A percentile compares a stretch with the other conserved stretches of the same genome.
Evolutionary conservation across 805 yeast species (phyloP).

Genomic region (Starmera caribaea): DNA sequence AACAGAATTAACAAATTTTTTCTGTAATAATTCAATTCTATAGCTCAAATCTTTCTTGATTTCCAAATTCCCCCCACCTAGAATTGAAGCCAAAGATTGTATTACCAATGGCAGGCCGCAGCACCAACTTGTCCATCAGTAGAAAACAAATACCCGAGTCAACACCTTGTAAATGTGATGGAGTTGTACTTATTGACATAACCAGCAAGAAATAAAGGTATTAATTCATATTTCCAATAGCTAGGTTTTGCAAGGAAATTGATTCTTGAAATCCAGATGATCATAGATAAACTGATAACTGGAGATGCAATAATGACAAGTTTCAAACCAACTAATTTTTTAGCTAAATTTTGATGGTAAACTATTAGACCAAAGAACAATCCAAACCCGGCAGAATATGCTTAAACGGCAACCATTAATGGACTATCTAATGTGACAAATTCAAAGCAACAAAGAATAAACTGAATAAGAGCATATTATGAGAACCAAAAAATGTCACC

Average conservation of each 20-base stretch:
- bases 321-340: conserved; percentile 18
- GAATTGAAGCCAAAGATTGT: no score
- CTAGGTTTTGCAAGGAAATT: conserved; percentile 6
- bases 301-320: conserved; percentile 8
- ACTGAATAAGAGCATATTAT: conserved; percentile 20
- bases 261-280: conserved; percentile 17
- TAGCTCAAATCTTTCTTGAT: no score
- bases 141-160: conserved; percentile 27
- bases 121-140: conserved; percentile 27
- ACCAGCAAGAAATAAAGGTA: conserved; percentile 17
- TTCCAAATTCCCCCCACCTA: no score
- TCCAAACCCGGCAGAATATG: no score
- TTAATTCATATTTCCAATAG: conserved; percentile 23
- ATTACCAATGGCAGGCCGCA: conserved; percentile 18
- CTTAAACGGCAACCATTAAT: no score
- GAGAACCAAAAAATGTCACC: conserved; percentile 33
- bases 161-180: conserved; percentile 28
- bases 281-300: conserved; percentile 10
- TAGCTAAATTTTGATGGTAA: no score
- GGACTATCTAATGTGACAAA: no score
- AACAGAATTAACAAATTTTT: no score
- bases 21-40: no score
- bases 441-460: conserved; percentile 15
- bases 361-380: conserved; percentile 28
- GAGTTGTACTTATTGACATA: conserved; percentile 21